Evolutionary conservation across 2,329 filamentous ascomycete species (phyloP), one percentile per base, ranked within the genome.

Genomic region (Fusarium sororula): DNA sequence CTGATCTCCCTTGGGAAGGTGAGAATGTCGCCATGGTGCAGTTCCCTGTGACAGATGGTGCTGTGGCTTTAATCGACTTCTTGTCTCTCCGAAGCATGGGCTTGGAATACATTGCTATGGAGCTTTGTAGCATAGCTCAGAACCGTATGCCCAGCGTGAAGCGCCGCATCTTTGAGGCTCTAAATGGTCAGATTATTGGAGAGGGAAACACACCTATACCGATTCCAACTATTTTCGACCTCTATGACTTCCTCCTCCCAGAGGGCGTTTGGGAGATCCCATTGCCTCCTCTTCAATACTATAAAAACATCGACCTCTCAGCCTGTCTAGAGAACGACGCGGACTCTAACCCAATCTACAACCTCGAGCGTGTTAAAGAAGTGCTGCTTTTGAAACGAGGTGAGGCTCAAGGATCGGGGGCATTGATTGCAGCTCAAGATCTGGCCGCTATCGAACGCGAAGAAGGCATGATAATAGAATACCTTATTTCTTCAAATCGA

Each of bases 21-120:
- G 80, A 90, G 38, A 85, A 88, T 26, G 85, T 93, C 45, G 80
- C 81, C 18, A 85, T 90, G 45, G 86, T 90, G 2, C 87, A 91
- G 12, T 96, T 98, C 78, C 90, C 94, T 63, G 83, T 91, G 24
- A 89, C 88, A 0, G 86, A 91, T 26, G 91, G 93, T 15, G 91
- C 93, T 4, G 82, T 88, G 41, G 90, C 93, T 2, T 89, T 96
- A 44, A 88, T 92, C 39, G 91, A 96, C 77, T 97, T 97, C 80
- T 86, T 99, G 51, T 87, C 90, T 18, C 88, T 94, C 66, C 90
- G 97, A 63, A 91, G 93, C 58, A 90, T 94, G 77, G 89, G 94
- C 44, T 89, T 97, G 70, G 94, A 97, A 78, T 98, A 98, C 79
- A 90, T 94, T 39, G 92, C 93, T 20, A 91, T 93, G 68, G 96